phyloP scores from a whole-genome alignment of 1,284 basidiomycete species.

The Neotropicomus parvogracilis region DNA sequence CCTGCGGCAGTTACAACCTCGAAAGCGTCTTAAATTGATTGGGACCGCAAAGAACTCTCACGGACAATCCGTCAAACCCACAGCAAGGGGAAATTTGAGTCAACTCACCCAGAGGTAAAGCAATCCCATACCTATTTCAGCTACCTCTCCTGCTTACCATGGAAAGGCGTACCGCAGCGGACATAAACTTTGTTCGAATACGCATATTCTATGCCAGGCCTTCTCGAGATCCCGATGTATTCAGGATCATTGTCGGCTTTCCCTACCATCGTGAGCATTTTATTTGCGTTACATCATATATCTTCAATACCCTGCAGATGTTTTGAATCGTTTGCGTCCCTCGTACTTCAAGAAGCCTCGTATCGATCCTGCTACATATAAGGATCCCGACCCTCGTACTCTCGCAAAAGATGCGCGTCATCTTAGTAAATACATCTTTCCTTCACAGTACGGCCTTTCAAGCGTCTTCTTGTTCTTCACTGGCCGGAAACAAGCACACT shows the following conservation, averaged over 20 bases:
- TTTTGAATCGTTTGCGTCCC: constrained; percentile 54
- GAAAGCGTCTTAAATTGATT: constrained; percentile 26
- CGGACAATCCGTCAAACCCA: constrained; percentile 5
- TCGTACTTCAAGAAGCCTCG: constrained; percentile 36
- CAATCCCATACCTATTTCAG: neutral
- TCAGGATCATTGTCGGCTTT: constrained; percentile 56
- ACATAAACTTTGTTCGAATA: constrained; percentile 53
- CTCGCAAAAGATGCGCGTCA: constrained; percentile 54
- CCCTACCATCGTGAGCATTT: constrained; percentile 58
- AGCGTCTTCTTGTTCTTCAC: constrained; percentile 46
- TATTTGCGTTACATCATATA: neutral
- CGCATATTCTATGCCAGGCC: constrained; percentile 70
- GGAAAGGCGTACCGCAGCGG: constrained; percentile 45
- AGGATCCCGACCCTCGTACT: constrained; percentile 42
- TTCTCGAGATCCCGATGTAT: constrained; percentile 42
- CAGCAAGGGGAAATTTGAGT: constrained; percentile 3
- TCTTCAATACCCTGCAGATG: constrained; percentile 43
- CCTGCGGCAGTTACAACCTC: constrained; percentile 16
- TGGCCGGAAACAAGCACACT: constrained; percentile 29
- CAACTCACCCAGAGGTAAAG: constrained; percentile 26
- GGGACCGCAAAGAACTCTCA: constrained; percentile 1
- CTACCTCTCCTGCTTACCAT: constrained; percentile 16
- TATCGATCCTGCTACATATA: constrained; percentile 25
- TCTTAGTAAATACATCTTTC: constrained; percentile 80
- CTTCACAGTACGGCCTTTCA: constrained; percentile 67